These are phyloP conservation scores for Dittrichia graveolens DNA, from an alignment of 129 eudicot species.

Conservation along the genomic window DNA sequence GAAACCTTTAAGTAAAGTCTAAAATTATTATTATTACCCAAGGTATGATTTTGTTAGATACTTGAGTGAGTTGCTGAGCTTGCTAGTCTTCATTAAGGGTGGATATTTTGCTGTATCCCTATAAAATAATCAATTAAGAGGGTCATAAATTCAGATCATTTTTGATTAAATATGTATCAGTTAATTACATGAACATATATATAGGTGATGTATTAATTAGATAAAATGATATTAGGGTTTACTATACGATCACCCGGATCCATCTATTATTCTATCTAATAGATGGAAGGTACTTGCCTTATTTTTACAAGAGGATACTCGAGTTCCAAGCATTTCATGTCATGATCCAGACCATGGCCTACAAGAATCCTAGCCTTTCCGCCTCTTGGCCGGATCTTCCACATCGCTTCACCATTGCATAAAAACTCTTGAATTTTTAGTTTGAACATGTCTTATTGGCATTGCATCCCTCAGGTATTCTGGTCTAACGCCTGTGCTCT, in stretches of 20 bases:
- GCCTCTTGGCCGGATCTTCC: slow-evolving; percentile 91
- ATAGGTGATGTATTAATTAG: background rate
- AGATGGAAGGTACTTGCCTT: slow-evolving; percentile 49
- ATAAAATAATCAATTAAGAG: slow-evolving; percentile 19
- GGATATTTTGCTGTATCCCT: slow-evolving; percentile 98
- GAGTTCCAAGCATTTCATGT: slow-evolving; percentile 71
- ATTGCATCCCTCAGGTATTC: slow-evolving; percentile 84
- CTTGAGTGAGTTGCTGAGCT: slow-evolving; percentile 99
- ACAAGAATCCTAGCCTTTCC: slow-evolving; percentile 81
- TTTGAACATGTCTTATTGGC: slow-evolving; percentile 73
- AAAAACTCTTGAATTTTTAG: slow-evolving; percentile 86
- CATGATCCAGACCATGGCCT: slow-evolving; percentile 90
- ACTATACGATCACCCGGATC: too few relatives aligned
- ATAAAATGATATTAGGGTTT: too few relatives aligned
- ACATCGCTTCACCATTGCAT: slow-evolving; percentile 86
- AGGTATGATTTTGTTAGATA: slow-evolving; percentile 88
- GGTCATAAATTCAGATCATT: background rate
- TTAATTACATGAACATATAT: background rate
- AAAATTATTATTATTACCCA: slow-evolving; percentile 47
- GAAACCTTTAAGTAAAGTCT: background rate
- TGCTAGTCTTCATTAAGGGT: slow-evolving; percentile 96
- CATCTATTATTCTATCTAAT: background rate
- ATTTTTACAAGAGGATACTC: slow-evolving; percentile 67
- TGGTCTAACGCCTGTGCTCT: slow-evolving; percentile 82
- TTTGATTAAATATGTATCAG: background rate